Percentiles rank a stretch among this genome's conserved stretches.
Conservation (phyloP, 2,329 filamentous ascomycete species). For the Polychaeton citri region DNA sequence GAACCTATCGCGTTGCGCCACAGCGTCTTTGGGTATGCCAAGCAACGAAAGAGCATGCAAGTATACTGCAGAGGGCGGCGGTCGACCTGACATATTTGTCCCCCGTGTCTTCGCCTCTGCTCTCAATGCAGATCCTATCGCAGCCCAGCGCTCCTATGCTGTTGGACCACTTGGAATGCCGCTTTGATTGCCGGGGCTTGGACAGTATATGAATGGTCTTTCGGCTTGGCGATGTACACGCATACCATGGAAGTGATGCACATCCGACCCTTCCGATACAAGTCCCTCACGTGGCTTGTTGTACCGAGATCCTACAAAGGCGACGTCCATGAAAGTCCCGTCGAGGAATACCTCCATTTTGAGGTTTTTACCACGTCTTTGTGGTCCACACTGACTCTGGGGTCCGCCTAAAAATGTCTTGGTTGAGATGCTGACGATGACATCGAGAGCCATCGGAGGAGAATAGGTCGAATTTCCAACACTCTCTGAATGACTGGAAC, state of each 20-base stretch:
- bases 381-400: neutral
- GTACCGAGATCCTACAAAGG: constrained; percentile 16
- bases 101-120: constrained; percentile 24
- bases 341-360: constrained; percentile 38
- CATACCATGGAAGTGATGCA: constrained; percentile 24
- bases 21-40: constrained; percentile 22
- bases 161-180: neutral
- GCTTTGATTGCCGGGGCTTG: constrained; percentile 7
- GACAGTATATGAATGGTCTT: constrained; percentile 30
- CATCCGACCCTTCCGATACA: constrained; percentile 3
- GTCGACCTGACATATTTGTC: constrained; percentile 17
- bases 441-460: constrained; percentile 10
- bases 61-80: constrained; percentile 24
- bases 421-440: constrained; percentile 15
- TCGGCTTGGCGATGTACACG: constrained; percentile 27
- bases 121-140: constrained; percentile 18
- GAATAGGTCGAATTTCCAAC: too few relatives aligned
- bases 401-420: constrained; percentile 16
- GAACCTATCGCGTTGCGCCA: constrained; percentile 14
- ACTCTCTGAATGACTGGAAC: too few relatives aligned
- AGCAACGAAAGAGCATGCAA: constrained; percentile 25
- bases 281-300: neutral
- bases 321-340: constrained; percentile 24
- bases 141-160: constrained; percentile 23
- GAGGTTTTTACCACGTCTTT: constrained; percentile 17